These are phyloP conservation scores for Tylopilus plumbeoviolaceoides DNA, from an alignment of 768 basidiomycete species.

Conservation along the genomic window DNA sequence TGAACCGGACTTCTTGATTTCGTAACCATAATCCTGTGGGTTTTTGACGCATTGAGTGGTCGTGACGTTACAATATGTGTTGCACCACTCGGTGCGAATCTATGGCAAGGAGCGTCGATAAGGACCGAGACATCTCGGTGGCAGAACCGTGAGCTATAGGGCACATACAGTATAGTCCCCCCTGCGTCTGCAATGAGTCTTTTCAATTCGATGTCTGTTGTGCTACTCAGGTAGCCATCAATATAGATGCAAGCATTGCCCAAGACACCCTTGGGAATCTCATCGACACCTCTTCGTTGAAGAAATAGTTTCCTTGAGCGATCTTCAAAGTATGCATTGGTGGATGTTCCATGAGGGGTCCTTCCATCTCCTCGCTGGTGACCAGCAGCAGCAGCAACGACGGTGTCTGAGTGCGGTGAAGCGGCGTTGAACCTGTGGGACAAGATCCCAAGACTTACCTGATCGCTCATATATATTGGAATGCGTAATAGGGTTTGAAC, in stretches of 20 bases:
- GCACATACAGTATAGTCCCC: conserved; percentile 58
- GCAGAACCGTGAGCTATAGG: background rate
- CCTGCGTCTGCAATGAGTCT: conserved; percentile 62
- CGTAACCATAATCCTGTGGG: conserved; percentile 54
- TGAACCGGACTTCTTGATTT: conserved; percentile 48
- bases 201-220: conserved; percentile 81
- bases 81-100: conserved; percentile 53
- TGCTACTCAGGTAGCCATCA: conserved; percentile 62
- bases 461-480: conserved; percentile 59
- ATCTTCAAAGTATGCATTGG: conserved; percentile 37
- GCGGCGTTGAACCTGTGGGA: background rate
- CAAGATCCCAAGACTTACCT: conserved; percentile 37
- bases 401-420: conserved; percentile 41
- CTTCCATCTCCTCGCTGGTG: conserved; percentile 60
- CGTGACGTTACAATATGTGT: conserved; percentile 81
- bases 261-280: conserved; percentile 25
- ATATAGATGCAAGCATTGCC: conserved; percentile 59
- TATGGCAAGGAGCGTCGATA: conserved; percentile 22
- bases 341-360: conserved; percentile 20
- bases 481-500: conserved; percentile 62
- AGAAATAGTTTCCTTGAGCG: conserved; percentile 44
- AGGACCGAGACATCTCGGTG: background rate
- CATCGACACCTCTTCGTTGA: conserved; percentile 21
- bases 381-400: conserved; percentile 61
- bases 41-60: conserved; percentile 67